Conservation (phyloP, 306 rosid genomes). For the Trichosanthes cucumerina region DNA sequence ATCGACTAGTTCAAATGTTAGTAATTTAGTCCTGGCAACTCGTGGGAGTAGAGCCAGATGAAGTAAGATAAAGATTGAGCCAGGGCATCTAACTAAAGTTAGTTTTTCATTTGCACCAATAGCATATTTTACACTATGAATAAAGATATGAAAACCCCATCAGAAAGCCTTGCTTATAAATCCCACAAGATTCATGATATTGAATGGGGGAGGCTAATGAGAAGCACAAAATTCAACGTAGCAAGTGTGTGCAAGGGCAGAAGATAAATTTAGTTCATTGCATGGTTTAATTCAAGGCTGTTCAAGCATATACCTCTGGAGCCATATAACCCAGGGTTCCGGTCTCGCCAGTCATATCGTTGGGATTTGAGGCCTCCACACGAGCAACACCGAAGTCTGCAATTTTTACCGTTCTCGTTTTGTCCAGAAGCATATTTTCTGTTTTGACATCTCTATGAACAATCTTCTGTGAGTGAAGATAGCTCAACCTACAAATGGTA, state of each 20-base stretch:
- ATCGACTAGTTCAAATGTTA: not conserved
- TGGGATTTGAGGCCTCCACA: constrained; percentile 94
- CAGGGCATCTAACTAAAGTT: not conserved
- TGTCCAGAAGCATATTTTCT: constrained; percentile 97
- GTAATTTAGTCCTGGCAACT: not conserved
- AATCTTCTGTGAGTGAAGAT: constrained; percentile 81
- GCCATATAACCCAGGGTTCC: constrained; percentile 97
- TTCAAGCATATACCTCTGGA: constrained; percentile 68
- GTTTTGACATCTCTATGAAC: constrained; percentile 99
- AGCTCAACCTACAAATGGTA: constrained; percentile 59
- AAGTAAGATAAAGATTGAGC: not conserved
- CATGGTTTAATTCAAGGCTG: constrained; percentile 5
- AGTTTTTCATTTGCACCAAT: not conserved
- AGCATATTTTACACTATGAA: not conserved
- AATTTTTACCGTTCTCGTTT: constrained; percentile 77
- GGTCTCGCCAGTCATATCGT: constrained; percentile 99
- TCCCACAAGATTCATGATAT: not conserved
- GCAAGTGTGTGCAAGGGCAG: not conserved
- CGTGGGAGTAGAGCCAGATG: not conserved
- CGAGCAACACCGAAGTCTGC: constrained; percentile 99
- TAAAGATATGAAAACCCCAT: not conserved
- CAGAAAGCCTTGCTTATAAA: not conserved
- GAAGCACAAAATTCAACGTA: not conserved
- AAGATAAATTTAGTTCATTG: constrained; percentile 1
- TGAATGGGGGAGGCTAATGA: not conserved